Base-by-base conservation (phyloP, 2,329 filamentous ascomycete genomes). In the Aspergillus alliaceus region DNA sequence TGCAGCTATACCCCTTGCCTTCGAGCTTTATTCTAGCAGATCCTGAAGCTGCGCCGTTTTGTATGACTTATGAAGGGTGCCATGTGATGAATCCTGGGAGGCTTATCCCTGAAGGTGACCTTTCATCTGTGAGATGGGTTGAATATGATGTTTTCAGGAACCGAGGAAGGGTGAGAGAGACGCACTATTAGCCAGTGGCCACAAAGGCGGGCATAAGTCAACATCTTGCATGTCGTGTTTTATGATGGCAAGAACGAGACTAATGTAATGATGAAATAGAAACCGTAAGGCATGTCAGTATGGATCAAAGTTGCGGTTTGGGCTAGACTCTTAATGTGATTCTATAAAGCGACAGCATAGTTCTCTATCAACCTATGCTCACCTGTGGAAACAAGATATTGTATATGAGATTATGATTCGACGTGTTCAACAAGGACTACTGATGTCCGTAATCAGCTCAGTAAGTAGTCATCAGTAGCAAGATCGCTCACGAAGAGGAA, bases 51-150 rank as follows among this genome's bases (percentile, higher is more conserved):
- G 87, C 90, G 14, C 83, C 91, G 0, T 99, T 96, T 69, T 89
- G 89, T 53, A 80, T 97, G 62, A 96, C 90, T 14, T 98, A 98
- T 69, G 93, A 96, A 74, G 93, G 93, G 0, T 98, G 95, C 69
- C 90, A 95, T 77, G 93, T 97, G 32, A 88, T 99, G 84, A 99
- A 99, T 72, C 93, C 95, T 0, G 91, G 92, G 6, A 82, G 84
- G 49, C 75, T 99, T 50, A 82, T 96, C 24, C 86, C 90, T 0
- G 79, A 84, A 0, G 88, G 87, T 0, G 82, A 87, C 53, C 84
- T 86, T 61, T 86, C 87, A 4, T 84, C 88, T 6, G 90, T 86
- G 6, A 83, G 87, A 60, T 98, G 95, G 93, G 82, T 93, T 1
- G 95, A 98, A 77, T 98, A 93, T 77, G 89, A 90, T 73, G 74